A percentile compares a stretch with the other conserved stretches of the same genome.
phyloP scores from a whole-genome alignment of 2,329 filamentous ascomycete genomes.

The Botrytis squamosa region DNA sequence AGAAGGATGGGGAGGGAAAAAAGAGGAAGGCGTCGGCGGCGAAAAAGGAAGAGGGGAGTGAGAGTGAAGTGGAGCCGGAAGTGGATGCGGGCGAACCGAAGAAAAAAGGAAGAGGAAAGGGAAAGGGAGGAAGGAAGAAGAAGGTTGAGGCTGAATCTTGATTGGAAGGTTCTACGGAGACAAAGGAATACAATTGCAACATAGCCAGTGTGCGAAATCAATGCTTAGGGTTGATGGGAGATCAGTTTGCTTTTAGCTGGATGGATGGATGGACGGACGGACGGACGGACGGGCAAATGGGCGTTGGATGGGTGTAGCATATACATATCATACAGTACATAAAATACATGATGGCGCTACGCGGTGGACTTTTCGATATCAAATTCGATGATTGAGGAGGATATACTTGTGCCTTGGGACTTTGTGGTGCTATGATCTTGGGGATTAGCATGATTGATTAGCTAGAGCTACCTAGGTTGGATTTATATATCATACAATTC shows the following conservation, averaged over 20 bases:
- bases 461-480: not conserved
- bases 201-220: not conserved
- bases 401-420: not conserved
- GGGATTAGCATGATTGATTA: not conserved
- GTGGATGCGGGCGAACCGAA: not conserved
- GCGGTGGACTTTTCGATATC: not conserved
- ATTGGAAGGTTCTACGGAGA: not conserved
- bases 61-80: not conserved
- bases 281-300: not conserved
- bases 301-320: slow-evolving; percentile 1
- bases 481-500: not conserved
- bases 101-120: slow-evolving; percentile 3
- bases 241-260: slow-evolving; percentile 6
- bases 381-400: not conserved
- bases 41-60: slow-evolving; percentile 13
- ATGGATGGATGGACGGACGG: not conserved
- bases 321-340: not conserved
- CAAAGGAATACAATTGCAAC: not conserved
- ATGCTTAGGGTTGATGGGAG: not conserved
- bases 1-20: slow-evolving; percentile 30
- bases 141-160: not conserved
- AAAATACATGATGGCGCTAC: slow-evolving; percentile 1
- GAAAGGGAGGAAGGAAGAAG: slow-evolving; percentile 8
- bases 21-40: slow-evolving; percentile 29
- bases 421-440: not conserved